These are phyloP conservation scores for Acanthamoeba castellanii DNA, from an alignment of 208 protist genomes.

Conservation along the genomic window DNA sequence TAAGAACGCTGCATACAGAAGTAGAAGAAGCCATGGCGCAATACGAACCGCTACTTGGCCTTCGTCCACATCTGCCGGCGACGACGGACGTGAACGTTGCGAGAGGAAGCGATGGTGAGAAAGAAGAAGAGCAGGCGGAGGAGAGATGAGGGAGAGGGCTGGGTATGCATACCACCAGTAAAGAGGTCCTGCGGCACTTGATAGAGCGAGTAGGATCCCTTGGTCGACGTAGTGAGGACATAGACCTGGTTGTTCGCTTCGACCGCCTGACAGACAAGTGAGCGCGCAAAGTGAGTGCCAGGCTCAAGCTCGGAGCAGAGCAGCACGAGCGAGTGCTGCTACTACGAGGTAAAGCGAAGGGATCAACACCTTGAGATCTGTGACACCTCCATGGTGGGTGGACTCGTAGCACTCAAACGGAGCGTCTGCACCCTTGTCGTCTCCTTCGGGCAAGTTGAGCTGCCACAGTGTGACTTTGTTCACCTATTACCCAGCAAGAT, in stretches of 20 bases:
- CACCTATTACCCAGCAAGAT: neutral
- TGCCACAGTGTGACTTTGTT: slow-evolving; percentile 51
- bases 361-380: neutral
- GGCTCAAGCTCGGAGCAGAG: neutral
- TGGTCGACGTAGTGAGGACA: slow-evolving; percentile 22
- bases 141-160: neutral
- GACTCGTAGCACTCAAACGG: slow-evolving; percentile 47
- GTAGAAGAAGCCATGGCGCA: neutral
- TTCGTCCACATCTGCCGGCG: neutral
- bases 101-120: neutral
- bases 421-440: neutral
- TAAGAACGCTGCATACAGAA: neutral
- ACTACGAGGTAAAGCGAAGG: neutral
- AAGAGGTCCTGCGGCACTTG: slow-evolving; percentile 28
- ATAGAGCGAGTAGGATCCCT: slow-evolving; percentile 35
- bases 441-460: slow-evolving; percentile 38
- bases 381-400: slow-evolving; percentile 4
- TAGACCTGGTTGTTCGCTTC: slow-evolving; percentile 26
- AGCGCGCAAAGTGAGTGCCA: neutral
- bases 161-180: neutral
- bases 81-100: neutral
- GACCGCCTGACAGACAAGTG: neutral
- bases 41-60: neutral
- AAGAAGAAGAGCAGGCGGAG: too few species aligned
- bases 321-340: neutral